These are phyloP conservation scores for Mucor piriformis DNA, from an alignment of 371 early-diverging fungal genomes.

Conservation along the genomic window DNA sequence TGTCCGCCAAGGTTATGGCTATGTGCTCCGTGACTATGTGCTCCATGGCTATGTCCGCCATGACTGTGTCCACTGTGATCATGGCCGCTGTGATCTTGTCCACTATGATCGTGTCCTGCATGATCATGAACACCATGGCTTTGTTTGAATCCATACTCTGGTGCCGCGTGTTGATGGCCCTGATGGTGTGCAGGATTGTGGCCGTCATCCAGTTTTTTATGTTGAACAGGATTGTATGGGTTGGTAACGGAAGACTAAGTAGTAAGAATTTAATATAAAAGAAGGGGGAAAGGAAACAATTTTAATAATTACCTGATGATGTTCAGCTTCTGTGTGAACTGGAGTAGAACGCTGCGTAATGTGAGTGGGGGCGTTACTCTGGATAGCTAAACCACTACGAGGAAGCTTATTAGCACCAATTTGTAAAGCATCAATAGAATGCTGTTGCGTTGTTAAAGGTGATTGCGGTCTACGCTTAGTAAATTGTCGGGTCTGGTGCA, in stretches of 20 bases:
- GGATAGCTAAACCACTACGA: slow-evolving; percentile 22
- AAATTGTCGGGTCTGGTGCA: slow-evolving; percentile 31
- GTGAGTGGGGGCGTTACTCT: slow-evolving; percentile 20
- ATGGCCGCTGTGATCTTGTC: slow-evolving; percentile 26
- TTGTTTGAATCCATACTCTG: neutral
- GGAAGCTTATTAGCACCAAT: slow-evolving; percentile 9
- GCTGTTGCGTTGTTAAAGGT: slow-evolving; percentile 10
- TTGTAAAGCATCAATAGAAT: slow-evolving; percentile 14
- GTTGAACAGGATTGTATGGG: slow-evolving; percentile 9
- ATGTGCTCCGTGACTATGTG: slow-evolving; percentile 7
- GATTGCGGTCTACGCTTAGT: slow-evolving; percentile 25
- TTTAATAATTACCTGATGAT: neutral
- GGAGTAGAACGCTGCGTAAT: neutral
- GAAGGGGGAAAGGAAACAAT: too few relatives aligned
- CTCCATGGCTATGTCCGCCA: slow-evolving; percentile 7
- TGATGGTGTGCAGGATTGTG: slow-evolving; percentile 12
- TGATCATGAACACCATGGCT: slow-evolving; percentile 18
- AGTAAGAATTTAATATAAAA: too few relatives aligned
- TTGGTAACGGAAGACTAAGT: neutral
- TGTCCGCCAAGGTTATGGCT: slow-evolving; percentile 19
- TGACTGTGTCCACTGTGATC: slow-evolving; percentile 13
- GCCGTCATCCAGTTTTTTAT: slow-evolving; percentile 7
- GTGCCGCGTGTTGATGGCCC: neutral
- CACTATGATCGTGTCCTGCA: slow-evolving; percentile 11
- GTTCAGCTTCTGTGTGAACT: neutral